Evolutionary conservation across 2,329 filamentous ascomycete genomes (phyloP), one percentile per base, ranked within the genome.

Genomic region (Alternaria longipes): DNA sequence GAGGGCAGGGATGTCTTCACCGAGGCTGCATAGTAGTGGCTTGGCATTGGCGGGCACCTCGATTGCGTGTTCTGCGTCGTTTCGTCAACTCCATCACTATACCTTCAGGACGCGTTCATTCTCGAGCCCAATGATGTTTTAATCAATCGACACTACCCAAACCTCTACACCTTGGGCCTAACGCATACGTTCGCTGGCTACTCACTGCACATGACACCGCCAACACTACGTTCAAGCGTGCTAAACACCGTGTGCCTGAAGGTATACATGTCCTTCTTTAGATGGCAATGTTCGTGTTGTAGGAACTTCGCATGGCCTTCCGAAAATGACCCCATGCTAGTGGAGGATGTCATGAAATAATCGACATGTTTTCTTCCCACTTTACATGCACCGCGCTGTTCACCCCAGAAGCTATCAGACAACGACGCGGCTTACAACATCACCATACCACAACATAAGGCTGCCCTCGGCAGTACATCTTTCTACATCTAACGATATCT

Each of bases 1-100:
- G 28, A 11, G 49, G 26, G 41, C 38, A 36, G 51, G 49, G 32
- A 49, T 46, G 42, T 44, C 26, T 59, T 62, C 66, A 63, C 73
- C 71, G 67, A 73, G 73, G 73, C 65, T 65, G 42, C n/a, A 20
- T 7, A 8, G 22, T 71, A 72, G 71, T 50, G 72, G 67, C 73
- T 70, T 68, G 64, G 64, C 65, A 42, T 36, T 12, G 3, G 12
- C 41, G 16, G 32, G 30, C 45, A 59, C 60, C 26, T 49, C 5
- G 32, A 50, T 20, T 50, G 24, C 8, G 20, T 20, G 8, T 50
- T 14, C 22, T 30, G 46, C 22, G 2, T 16, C 14, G 14, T 26
- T 18, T 12, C 1, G 16, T 24, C 30, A 49, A 49, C 12, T 11
- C 6, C 20, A 24, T 49, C 12, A 5, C 7, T 3, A 36, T 24